phyloP scores from a whole-genome alignment of 1,139 yeast genomes.

The Kodamaea sp. region DNA sequence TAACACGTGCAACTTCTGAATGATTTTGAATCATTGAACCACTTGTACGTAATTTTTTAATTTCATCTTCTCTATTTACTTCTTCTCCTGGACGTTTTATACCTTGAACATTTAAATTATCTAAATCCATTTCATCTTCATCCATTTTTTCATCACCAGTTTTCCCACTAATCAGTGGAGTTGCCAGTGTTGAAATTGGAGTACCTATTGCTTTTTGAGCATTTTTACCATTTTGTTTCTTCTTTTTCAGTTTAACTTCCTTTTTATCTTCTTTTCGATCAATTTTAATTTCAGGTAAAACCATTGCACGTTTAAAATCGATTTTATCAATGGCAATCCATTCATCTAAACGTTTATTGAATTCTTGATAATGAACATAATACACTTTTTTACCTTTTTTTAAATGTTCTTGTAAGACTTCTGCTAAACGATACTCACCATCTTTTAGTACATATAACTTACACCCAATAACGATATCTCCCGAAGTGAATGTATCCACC shows the following conservation, averaged over 20 bases:
- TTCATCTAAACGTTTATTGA: slow-evolving; percentile 86
- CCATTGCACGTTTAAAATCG: slow-evolving; percentile 63
- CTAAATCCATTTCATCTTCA: slow-evolving; percentile 82
- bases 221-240: background rate
- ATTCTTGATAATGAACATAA: slow-evolving; percentile 92
- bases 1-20: slow-evolving; percentile 85
- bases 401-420: slow-evolving; percentile 71
- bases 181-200: slow-evolving; percentile 17
- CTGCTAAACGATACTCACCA: slow-evolving; percentile 76
- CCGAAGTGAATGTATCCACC: slow-evolving; percentile 27
- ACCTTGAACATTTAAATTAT: slow-evolving; percentile 82
- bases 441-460: slow-evolving; percentile 81
- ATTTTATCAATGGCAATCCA: slow-evolving; percentile 78
- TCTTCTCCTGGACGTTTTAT: slow-evolving; percentile 62
- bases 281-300: slow-evolving; percentile 65
- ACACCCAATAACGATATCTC: slow-evolving; percentile 65
- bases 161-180: slow-evolving; percentile 2
- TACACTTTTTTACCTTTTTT: slow-evolving; percentile 76
- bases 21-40: slow-evolving; percentile 96
- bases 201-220: slow-evolving; percentile 12
- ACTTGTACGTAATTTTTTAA: slow-evolving; percentile 83
- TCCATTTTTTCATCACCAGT: slow-evolving; percentile 12
- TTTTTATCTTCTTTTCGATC: slow-evolving; percentile 33
- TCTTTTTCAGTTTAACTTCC: slow-evolving; percentile 15
- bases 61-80: slow-evolving; percentile 83